These are phyloP conservation scores for Tetrastigma voinierianum DNA, from an alignment of 164 flowering plant species.

Conservation along the genomic window DNA sequence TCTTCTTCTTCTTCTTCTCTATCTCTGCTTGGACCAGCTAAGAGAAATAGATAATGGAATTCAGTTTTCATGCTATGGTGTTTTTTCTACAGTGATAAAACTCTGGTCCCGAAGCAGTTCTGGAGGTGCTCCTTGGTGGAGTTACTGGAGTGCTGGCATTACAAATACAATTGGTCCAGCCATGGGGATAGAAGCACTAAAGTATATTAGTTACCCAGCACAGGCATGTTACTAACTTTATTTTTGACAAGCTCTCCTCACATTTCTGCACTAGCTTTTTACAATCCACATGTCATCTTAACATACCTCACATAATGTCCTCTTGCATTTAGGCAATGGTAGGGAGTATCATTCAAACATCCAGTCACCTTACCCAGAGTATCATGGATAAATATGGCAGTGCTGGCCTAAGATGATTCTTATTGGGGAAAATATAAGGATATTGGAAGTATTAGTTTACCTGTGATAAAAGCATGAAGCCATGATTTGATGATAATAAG, in stretches of 20 bases:
- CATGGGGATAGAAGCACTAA: conserved; percentile 98
- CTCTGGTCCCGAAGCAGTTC: conserved; percentile 69
- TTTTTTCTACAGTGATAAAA: conserved; percentile 60
- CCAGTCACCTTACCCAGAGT: too few relatives aligned
- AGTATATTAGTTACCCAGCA: conserved; percentile 96
- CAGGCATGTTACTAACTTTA: conserved; percentile 54
- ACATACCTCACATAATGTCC: too few relatives aligned
- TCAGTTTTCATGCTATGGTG: too few relatives aligned
- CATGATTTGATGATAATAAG: neutral
- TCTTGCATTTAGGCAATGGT: too few relatives aligned
- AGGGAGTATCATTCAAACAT: too few relatives aligned
- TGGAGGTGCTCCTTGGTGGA: conserved; percentile 97
- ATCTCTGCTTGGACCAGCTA: neutral
- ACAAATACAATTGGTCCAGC: conserved; percentile 98
- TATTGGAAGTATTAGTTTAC: neutral
- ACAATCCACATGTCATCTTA: too few relatives aligned
- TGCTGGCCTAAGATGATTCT: too few relatives aligned
- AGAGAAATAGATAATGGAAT: neutral
- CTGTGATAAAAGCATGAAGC: neutral
- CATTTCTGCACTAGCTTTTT: too few relatives aligned
- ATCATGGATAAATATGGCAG: too few relatives aligned
- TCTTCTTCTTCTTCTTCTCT: neutral
- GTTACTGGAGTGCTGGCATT: conserved; percentile 95
- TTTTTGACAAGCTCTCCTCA: neutral
- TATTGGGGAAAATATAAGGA: neutral